A percentile compares a stretch with the other conserved stretches of the same genome.
These are phyloP conservation scores for Pestalotiopsis sp. DNA, from an alignment of 2,329 filamentous ascomycete genomes.

Conservation along the genomic window DNA sequence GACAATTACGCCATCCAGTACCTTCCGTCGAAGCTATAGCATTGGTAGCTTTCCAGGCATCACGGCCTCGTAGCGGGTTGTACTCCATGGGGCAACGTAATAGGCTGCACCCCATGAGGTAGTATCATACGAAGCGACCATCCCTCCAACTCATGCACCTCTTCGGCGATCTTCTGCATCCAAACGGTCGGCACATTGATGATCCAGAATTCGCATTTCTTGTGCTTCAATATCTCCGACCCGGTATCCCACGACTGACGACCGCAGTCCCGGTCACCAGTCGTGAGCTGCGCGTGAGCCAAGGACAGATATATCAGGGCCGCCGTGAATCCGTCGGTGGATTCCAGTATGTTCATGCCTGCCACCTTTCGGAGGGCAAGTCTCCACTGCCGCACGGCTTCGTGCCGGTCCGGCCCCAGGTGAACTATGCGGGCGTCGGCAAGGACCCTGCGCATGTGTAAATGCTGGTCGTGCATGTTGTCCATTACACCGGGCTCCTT, in stretches of 20 bases:
- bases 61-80: neutral
- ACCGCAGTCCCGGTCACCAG: conserved; percentile 19
- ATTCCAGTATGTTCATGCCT: conserved; percentile 23
- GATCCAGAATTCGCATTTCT: conserved; percentile 34
- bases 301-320: conserved; percentile 31
- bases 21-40: neutral
- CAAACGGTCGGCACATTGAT: conserved; percentile 31
- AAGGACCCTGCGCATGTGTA: conserved; percentile 32
- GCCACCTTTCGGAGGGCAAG: conserved; percentile 21
- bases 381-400: conserved; percentile 26
- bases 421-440: conserved; percentile 27
- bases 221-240: conserved; percentile 17
- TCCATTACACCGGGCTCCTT: conserved; percentile 27
- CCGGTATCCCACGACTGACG: conserved; percentile 24
- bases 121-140: conserved; percentile 36
- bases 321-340: conserved; percentile 24
- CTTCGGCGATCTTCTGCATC: conserved; percentile 28
- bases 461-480: conserved; percentile 33
- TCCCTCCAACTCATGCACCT: conserved; percentile 25
- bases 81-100: conserved; percentile 32
- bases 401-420: conserved; percentile 11
- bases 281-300: conserved; percentile 28
- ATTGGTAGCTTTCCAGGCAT: neutral
- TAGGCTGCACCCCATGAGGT: conserved; percentile 23
- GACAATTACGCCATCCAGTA: too few species aligned